Conservation (phyloP, 257 asterid species). For the Nicotiana otophora region DNA sequence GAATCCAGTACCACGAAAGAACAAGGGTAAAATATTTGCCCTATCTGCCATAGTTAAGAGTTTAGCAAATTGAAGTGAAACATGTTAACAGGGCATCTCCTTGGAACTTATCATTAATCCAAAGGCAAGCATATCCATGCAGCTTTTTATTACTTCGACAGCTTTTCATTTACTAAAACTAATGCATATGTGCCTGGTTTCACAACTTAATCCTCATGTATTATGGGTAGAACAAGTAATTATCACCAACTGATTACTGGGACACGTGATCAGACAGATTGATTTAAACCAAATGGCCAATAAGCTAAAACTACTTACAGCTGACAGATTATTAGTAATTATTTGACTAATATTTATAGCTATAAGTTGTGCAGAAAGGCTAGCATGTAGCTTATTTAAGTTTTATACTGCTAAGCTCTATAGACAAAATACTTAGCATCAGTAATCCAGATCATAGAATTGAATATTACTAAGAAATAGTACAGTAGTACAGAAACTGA, state of each 20-base stretch:
- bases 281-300: background rate
- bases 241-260: background rate
- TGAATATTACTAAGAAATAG: background rate
- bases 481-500: background rate
- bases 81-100: background rate
- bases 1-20: constrained; percentile 89
- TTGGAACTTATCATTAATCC: background rate
- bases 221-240: background rate
- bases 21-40: constrained; percentile 77
- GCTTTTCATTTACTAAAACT: background rate
- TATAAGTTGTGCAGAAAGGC: background rate
- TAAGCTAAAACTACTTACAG: background rate
- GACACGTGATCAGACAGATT: background rate
- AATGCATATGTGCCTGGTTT: background rate
- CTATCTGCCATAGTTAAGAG: constrained; percentile 48
- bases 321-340: background rate
- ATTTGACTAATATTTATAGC: background rate
- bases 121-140: background rate
- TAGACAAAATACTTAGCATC: background rate
- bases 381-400: background rate
- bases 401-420: background rate
- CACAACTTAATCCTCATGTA: background rate
- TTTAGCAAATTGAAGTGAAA: background rate
- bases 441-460: background rate
- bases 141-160: background rate